These are phyloP conservation scores for Populus hybrid DNA, from an alignment of 441 rosid genomes.

Conservation along the genomic window DNA sequence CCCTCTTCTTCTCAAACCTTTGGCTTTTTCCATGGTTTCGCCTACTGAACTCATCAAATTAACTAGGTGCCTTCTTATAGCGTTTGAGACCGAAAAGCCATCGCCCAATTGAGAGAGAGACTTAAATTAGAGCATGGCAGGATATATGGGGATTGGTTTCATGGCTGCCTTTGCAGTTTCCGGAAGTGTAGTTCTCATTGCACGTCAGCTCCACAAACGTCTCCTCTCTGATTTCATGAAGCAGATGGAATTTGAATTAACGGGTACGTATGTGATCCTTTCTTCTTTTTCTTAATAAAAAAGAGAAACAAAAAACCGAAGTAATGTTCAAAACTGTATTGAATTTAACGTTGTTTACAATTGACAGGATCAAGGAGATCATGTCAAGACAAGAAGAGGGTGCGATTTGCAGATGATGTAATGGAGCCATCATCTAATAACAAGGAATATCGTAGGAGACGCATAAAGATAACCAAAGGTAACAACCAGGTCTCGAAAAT, in stretches of 20 bases:
- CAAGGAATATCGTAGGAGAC: conserved; percentile 48
- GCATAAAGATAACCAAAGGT: not conserved
- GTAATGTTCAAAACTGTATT: no score
- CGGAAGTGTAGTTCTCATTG: conserved; percentile 64
- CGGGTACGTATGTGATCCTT: conserved; percentile 24
- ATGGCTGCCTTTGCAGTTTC: conserved; percentile 75
- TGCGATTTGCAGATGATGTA: conserved; percentile 72
- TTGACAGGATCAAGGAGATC: conserved; percentile 31
- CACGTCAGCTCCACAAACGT: conserved; percentile 61
- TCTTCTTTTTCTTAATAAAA: not conserved
- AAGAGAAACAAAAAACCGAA: not conserved
- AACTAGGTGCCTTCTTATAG: conserved; percentile 1
- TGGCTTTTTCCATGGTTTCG: conserved; percentile 16
- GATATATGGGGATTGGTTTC: conserved; percentile 40
- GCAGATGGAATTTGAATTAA: conserved; percentile 56
- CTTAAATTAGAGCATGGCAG: conserved; percentile 31
- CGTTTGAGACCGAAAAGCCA: not conserved
- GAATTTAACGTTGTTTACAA: not conserved
- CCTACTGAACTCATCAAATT: not conserved
- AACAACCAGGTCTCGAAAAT: conserved; percentile 9
- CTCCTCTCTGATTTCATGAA: conserved; percentile 76
- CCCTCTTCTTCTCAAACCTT: not conserved
- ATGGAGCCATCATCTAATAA: conserved; percentile 59
- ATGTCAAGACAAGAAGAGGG: conserved; percentile 46
- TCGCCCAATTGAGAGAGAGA: not conserved